phyloP scores from a whole-genome alignment of 768 basidiomycete species.

The Asterophora parasitica region DNA sequence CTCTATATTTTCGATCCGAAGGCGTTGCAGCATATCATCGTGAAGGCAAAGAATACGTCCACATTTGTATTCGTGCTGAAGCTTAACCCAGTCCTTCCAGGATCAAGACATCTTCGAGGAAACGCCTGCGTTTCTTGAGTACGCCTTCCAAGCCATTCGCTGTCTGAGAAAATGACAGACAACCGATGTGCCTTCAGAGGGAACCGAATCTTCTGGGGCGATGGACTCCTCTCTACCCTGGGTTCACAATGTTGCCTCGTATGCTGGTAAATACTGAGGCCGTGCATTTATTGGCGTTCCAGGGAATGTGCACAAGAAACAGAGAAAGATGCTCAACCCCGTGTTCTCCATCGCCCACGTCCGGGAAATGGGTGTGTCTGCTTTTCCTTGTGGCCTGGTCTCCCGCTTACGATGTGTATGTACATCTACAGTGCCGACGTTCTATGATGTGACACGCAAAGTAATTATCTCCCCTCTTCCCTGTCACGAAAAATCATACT shows the following conservation, averaged over 20 bases:
- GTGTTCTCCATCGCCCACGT: constrained; percentile 24
- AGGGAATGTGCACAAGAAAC: constrained; percentile 8
- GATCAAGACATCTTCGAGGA: constrained; percentile 32
- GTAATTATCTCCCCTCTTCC: neutral
- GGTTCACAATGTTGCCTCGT: constrained; percentile 1
- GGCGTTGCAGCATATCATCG: constrained; percentile 29
- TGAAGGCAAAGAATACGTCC: neutral
- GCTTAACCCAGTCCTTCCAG: constrained; percentile 8
- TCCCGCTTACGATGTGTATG: constrained; percentile 15
- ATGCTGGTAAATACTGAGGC: constrained; percentile 18
- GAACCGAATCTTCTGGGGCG: neutral
- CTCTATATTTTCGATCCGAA: constrained; percentile 32
- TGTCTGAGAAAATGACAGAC: too few species aligned
- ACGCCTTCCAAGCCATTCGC: constrained; percentile 2
- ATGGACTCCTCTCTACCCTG: constrained; percentile 15
- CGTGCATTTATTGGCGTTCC: constrained; percentile 7
- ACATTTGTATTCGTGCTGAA: neutral
- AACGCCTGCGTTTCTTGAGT: constrained; percentile 22
- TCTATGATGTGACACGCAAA: constrained; percentile 14
- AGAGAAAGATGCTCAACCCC: constrained; percentile 27
- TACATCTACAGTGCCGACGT: constrained; percentile 17
- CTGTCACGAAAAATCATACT: neutral
- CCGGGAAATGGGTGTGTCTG: constrained; percentile 14
- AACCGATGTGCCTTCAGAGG: constrained; percentile 10
- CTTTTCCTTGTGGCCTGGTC: neutral